Base-by-base conservation (phyloP, 2,329 filamentous ascomycete species). In the Monilinia polystroma region DNA sequence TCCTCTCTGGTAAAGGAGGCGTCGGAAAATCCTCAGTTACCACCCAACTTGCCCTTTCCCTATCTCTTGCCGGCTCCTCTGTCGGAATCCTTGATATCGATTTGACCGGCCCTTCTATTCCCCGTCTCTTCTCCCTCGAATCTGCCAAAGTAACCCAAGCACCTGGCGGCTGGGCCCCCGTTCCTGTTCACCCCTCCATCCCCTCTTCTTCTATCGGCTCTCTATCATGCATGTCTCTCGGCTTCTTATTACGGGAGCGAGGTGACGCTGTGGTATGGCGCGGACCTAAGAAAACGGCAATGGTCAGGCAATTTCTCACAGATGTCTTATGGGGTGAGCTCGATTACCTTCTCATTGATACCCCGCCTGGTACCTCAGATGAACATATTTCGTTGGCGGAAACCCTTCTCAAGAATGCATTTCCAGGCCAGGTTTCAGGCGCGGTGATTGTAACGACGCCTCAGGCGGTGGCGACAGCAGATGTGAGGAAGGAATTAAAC, bases 11-110 rank as follows among this genome's bases (percentile, higher is more conserved):
- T 73, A 99, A 99, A 84, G 95, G 95, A 75, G 95, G 95, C 73
- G 95, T 99, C 26, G 95, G 95, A 67, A 99, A 99, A 82, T 98
- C 94, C 54, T 97, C 93, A 63, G 89, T 97, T n/a, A 98, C 95
- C 0, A 96, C 94, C 1, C 95, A 99, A 78, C 88, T 99, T 20
- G 95, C 95, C 11, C 86, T 99, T 49, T 93, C 93, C 0, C 87
- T 99, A 43, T 89, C 92, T 2, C 85, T 95, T 0, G 87, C 91
- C 70, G 94, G 94, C 67, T 86, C 94, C 77, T 93, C 91, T 0
- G 94, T 98, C 54, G 95, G 95, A 64, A 93, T 99, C 38, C 90
- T 99, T 72, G 95, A 99, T 77, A 89, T 98, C 76, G 95, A 99
- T 77, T 85, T 99, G 23, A 99, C 95, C 0, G 95, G 95, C 0